Conservation (phyloP, 371 early-diverging fungal genomes). For the Paraphysoderma sedebokerense region DNA sequence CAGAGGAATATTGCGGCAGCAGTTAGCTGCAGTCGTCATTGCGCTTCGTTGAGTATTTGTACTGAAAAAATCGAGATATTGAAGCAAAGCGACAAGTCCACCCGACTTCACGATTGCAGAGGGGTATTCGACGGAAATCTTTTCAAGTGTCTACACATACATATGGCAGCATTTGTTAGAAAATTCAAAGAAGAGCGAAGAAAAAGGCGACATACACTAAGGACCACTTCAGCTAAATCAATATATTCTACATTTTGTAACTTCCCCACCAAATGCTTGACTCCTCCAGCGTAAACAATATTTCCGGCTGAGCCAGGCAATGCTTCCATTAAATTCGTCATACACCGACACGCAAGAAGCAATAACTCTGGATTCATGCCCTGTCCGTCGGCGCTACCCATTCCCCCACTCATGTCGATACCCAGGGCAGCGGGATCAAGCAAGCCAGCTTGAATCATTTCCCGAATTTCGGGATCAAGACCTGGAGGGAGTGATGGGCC, state of each 20-base stretch:
- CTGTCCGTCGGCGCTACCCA: no score
- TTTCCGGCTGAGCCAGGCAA: no score
- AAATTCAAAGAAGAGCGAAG: background rate
- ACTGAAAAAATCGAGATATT: conserved; percentile 79
- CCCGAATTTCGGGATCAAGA: no score
- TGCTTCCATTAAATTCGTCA: no score
- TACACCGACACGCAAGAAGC: no score
- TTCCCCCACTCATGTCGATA: no score
- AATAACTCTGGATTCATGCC: no score
- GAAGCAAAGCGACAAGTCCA: conserved; percentile 57
- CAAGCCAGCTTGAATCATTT: no score
- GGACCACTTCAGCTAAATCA: conserved; percentile 77
- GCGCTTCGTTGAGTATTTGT: conserved; percentile 71
- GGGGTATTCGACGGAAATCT: conserved; percentile 51
- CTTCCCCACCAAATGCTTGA: conserved; percentile 53
- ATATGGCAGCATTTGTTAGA: background rate
- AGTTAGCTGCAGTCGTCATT: conserved; percentile 60
- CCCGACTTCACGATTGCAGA: conserved; percentile 53
- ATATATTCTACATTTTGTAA: conserved; percentile 70
- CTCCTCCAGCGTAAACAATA: conserved; percentile 44
- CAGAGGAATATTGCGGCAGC: conserved; percentile 37
- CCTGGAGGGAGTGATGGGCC: no score
- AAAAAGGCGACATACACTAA: conserved; percentile 30
- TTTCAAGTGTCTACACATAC: conserved; percentile 41
- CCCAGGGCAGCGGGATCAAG: no score